These are phyloP conservation scores for Helianthus tuberosus DNA, from an alignment of 129 eudicot genomes.

Conservation along the genomic window DNA sequence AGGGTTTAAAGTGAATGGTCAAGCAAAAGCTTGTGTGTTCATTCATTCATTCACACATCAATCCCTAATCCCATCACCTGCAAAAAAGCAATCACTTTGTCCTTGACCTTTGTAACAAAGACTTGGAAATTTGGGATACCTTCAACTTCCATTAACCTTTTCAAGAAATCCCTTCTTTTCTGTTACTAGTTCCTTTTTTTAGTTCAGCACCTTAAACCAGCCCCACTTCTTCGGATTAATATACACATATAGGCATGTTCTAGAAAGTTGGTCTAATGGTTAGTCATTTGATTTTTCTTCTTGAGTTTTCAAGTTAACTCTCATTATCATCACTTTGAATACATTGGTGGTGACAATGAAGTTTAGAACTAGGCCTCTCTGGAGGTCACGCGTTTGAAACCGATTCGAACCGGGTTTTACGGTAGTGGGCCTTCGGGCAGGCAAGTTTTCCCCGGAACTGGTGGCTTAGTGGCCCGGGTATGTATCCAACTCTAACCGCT, in stretches of 20 bases:
- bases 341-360: no score
- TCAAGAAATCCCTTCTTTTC: constrained; percentile 19
- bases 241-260: neutral
- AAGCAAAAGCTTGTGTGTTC: constrained; percentile 43
- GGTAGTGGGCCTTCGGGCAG: no score
- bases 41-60: constrained; percentile 40
- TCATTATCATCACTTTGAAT: no score
- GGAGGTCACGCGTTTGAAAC: no score
- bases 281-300: no score
- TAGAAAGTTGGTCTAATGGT: no score
- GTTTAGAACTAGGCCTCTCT: no score
- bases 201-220: constrained; percentile 29
- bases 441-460: no score
- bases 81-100: constrained; percentile 41
- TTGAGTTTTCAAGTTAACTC: no score
- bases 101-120: constrained; percentile 30
- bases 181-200: constrained; percentile 16
- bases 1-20: constrained; percentile 40
- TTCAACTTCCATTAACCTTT: neutral
- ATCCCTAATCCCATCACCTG: constrained; percentile 46
- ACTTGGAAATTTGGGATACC: constrained; percentile 24
- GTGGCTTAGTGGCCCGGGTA: no score
- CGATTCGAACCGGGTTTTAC: no score
- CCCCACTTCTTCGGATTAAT: constrained; percentile 19
- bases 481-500: no score